Conservation (phyloP, 1,139 yeast genomes). For the Ogataea hybrid region DNA sequence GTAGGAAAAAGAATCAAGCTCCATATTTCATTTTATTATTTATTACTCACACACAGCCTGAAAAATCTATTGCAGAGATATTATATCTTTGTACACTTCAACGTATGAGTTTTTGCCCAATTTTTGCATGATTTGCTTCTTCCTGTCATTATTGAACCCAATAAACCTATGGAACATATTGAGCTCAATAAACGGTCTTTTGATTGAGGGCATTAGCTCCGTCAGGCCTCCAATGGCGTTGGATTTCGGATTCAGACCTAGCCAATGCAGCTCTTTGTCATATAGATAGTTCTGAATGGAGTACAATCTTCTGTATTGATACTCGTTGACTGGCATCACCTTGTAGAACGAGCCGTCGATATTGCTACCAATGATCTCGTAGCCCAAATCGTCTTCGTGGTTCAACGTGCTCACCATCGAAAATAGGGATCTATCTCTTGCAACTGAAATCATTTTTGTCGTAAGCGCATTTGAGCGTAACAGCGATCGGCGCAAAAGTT, state of each 20-base stretch:
- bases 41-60: slow-evolving; percentile 1
- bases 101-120: slow-evolving; percentile 54
- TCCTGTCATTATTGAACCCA: slow-evolving; percentile 54
- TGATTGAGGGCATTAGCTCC: slow-evolving; percentile 29
- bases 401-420: slow-evolving; percentile 29
- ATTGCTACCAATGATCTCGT: slow-evolving; percentile 66
- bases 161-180: slow-evolving; percentile 53
- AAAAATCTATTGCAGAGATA: slow-evolving; percentile 31
- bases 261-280: slow-evolving; percentile 69
- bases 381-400: slow-evolving; percentile 33
- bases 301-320: slow-evolving; percentile 74
- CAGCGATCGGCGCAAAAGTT: slow-evolving; percentile 65
- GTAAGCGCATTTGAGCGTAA: slow-evolving; percentile 67
- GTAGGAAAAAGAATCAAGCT: background rate
- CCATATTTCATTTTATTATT: background rate
- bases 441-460: slow-evolving; percentile 44
- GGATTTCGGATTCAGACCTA: slow-evolving; percentile 80
- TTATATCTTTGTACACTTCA: slow-evolving; percentile 68
- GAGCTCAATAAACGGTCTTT: slow-evolving; percentile 50
- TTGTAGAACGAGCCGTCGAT: slow-evolving; percentile 77
- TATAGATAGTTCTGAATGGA: slow-evolving; percentile 84
- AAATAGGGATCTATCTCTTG: slow-evolving; percentile 26
- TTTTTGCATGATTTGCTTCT: slow-evolving; percentile 51
- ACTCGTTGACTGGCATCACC: slow-evolving; percentile 74
- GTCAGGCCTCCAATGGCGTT: slow-evolving; percentile 56